Conservation (phyloP, 495 filamentous ascomycete genomes). For the Hyaloscypha variabilis region DNA sequence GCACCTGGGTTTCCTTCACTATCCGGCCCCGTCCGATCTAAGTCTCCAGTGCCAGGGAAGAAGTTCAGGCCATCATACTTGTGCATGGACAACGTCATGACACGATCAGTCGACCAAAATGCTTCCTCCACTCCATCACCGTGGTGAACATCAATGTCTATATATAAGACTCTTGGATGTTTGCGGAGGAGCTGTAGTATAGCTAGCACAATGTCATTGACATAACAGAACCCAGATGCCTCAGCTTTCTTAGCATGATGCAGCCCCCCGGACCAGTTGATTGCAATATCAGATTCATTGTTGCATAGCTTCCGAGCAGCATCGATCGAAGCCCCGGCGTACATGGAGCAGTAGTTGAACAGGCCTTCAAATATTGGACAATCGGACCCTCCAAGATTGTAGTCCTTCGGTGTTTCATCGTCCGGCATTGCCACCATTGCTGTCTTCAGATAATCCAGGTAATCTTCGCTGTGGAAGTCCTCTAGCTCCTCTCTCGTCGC, state of each 20-base stretch:
- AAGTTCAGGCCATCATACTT: slow-evolving; percentile 90
- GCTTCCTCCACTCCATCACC: slow-evolving; percentile 97
- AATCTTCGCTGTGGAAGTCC: slow-evolving; percentile 85
- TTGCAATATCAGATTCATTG: slow-evolving; percentile 88
- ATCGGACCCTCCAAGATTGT: slow-evolving; percentile 83
- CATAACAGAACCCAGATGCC: slow-evolving; percentile 95
- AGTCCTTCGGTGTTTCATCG: slow-evolving; percentile 34
- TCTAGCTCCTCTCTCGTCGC: slow-evolving; percentile 87
- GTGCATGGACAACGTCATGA: slow-evolving; percentile 96
- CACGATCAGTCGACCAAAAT: slow-evolving; percentile 94
- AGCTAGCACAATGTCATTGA: slow-evolving; percentile 97
- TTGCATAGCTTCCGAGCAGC: slow-evolving; percentile 88
- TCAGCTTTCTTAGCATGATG: slow-evolving; percentile 96
- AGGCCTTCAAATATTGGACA: slow-evolving; percentile 97
- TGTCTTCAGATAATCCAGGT: slow-evolving; percentile 80
- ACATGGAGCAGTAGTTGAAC: slow-evolving; percentile 93
- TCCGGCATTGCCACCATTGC: slow-evolving; percentile 44
- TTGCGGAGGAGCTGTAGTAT: slow-evolving; percentile 87
- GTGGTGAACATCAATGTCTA: slow-evolving; percentile 98
- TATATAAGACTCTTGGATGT: slow-evolving; percentile 91
- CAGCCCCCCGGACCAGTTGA: slow-evolving; percentile 99
- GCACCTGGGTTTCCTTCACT: slow-evolving; percentile 88
- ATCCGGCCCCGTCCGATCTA: slow-evolving; percentile 86
- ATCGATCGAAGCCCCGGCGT: slow-evolving; percentile 86
- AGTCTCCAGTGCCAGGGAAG: slow-evolving; percentile 92